Percentiles rank a stretch among this genome's conserved stretches.
Evolutionary conservation across 352 stramenopile species (phyloP).

Genomic region (Paralagenidium karlingii): DNA sequence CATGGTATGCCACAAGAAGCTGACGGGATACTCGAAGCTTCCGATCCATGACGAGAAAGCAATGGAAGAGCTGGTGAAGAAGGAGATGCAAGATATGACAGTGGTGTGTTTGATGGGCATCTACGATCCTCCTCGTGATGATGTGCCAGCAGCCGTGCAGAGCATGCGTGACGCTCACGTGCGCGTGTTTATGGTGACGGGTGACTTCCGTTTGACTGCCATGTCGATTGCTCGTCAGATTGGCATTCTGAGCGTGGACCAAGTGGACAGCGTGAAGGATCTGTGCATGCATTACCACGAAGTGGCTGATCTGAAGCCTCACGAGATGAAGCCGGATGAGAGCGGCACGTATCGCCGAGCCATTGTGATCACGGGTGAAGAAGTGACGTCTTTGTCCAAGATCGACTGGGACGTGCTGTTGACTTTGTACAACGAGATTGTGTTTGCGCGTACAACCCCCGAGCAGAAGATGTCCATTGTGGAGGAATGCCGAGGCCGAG

Average conservation of each 20-base stretch:
- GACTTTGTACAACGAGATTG: too few relatives aligned
- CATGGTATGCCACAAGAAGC: not conserved
- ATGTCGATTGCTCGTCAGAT: not conserved
- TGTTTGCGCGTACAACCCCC: constrained; percentile 91
- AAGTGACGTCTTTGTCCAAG: too few relatives aligned
- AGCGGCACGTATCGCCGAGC: too few relatives aligned
- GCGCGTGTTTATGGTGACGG: constrained; percentile 90
- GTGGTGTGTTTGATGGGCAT: constrained; percentile 89
- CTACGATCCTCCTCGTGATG: constrained; percentile 82
- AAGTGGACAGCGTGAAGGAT: not conserved
- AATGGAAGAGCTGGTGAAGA: not conserved
- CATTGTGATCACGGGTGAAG: too few relatives aligned
- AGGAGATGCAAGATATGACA: not conserved
- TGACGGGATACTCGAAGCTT: not conserved
- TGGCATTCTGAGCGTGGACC: not conserved
- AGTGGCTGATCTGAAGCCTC: not conserved
- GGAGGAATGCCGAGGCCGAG: too few relatives aligned
- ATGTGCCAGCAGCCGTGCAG: constrained; percentile 56
- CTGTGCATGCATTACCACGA: too few relatives aligned
- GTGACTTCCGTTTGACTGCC: constrained; percentile 78
- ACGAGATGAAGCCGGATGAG: too few relatives aligned
- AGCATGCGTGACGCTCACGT: constrained; percentile 77
- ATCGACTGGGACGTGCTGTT: too few relatives aligned
- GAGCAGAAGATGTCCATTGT: constrained; percentile 89
- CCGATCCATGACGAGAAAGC: constrained; percentile 2